Evolutionary conservation across 768 basidiomycete genomes (phyloP), one percentile per base, ranked within the genome.

Genomic region (Tulasnella sp.): DNA sequence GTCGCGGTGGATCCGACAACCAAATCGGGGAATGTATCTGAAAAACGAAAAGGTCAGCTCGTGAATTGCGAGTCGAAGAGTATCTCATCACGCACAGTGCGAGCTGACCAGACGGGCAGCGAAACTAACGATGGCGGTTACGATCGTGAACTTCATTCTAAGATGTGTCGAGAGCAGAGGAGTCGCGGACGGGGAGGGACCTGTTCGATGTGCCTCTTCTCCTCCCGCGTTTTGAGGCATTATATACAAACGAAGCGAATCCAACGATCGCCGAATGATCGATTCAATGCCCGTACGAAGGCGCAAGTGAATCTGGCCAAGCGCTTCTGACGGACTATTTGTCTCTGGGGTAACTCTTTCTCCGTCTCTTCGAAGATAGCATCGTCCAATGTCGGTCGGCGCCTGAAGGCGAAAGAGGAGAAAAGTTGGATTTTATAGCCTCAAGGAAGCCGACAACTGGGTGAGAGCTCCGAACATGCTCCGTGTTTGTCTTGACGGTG

Each of bases 101-200:
- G 69, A 40, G 22, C 17, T 36, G 29, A 59, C 69, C n/a, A 69
- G 47, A 22, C 52, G 41, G 8, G 69, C 40, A 34, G 69, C 69
- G 22, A 59, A 36, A 29, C 32, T 32, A 1, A 37, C 9, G 35
- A 69, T 42, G 52, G 32, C 69, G 16, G 32, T 42, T 1, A 34
- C 9, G 34, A 65, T 36, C 16, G 35, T 36, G 63, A 65, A 34
- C 63, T 36, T 65, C 63, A 65, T 65, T n/a, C 22, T 65, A 32
- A 4, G 17, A 37, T 7, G 29, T 29, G 6, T 63, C 26, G 17
- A 63, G 63, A 12, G 32, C 12, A 22, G 17, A 6, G 8, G 5
- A 29, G 52, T 59, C 22, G 52, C 9, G 6, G 52, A 29, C 26
- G 22, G n/a, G 2, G 22, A 29, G 59, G 78, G 75, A 59, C 77